Conservation (phyloP, 805 yeast genomes). For the Metschnikowia cubensis region DNA sequence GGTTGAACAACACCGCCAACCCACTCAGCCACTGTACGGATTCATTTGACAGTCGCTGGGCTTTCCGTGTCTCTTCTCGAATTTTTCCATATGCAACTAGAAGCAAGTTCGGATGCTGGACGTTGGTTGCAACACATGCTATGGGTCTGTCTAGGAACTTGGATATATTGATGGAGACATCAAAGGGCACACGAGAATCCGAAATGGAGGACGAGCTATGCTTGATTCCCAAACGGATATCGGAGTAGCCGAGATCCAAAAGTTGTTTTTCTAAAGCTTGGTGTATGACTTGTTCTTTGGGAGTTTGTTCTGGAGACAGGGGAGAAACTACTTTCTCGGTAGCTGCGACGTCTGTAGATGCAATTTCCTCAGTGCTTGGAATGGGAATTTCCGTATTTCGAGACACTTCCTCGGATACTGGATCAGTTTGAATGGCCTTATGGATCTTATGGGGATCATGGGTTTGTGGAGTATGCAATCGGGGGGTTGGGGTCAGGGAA, state of each 20-base stretch:
- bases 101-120: conserved; percentile 12
- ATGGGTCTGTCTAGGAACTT: conserved; percentile 13
- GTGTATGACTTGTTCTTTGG: neutral
- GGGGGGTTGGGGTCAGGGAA: neutral
- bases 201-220: neutral
- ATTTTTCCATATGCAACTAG: conserved; percentile 14
- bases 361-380: no score
- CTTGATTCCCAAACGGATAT: conserved; percentile 15
- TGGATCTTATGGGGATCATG: conserved; percentile 13
- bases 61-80: neutral
- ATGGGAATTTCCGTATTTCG: no score
- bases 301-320: neutral
- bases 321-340: no score
- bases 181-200: conserved; percentile 12
- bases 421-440: conserved; percentile 22
- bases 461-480: neutral
- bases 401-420: no score
- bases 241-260: conserved; percentile 7
- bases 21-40: conserved; percentile 19
- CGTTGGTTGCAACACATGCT: conserved; percentile 8
- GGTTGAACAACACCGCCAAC: conserved; percentile 34
- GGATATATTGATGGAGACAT: conserved; percentile 3
- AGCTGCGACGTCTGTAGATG: no score
- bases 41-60: neutral
- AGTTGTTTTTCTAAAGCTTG: conserved; percentile 3